A percentile compares a stretch with the other conserved stretches of the same genome.
phyloP scores from a whole-genome alignment of 2,329 filamentous ascomycete genomes.

The Colletotrichum falcatum region DNA sequence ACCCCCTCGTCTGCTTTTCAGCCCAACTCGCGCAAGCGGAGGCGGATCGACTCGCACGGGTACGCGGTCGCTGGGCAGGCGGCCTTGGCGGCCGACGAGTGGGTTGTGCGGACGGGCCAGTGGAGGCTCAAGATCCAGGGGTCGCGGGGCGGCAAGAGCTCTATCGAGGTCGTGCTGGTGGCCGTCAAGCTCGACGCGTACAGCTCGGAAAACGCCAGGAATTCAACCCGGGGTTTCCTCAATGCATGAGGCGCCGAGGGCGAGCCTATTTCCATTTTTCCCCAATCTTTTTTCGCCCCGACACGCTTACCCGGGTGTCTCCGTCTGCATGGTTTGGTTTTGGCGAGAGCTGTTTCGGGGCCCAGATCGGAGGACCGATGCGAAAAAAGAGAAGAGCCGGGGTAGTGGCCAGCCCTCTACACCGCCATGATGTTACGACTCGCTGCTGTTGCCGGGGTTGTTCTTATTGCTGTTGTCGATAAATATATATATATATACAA shows the following conservation, averaged over 20 bases:
- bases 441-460: slow-evolving; percentile 8
- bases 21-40: slow-evolving; percentile 59
- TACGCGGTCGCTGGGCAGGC: slow-evolving; percentile 39
- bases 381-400: neutral
- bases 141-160: slow-evolving; percentile 60
- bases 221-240: slow-evolving; percentile 74
- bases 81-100: slow-evolving; percentile 56
- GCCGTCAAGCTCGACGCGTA: slow-evolving; percentile 82
- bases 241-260: slow-evolving; percentile 28
- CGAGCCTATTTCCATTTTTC: neutral
- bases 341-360: neutral
- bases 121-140: slow-evolving; percentile 77
- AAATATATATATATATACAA: too few species aligned
- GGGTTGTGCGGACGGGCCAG: slow-evolving; percentile 76
- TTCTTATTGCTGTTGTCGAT: slow-evolving; percentile 18
- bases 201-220: slow-evolving; percentile 74
- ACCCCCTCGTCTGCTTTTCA: slow-evolving; percentile 45
- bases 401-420: neutral
- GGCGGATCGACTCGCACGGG: slow-evolving; percentile 53
- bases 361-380: neutral
- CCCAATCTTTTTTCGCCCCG: too few species aligned
- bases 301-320: neutral
- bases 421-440: slow-evolving; percentile 32
- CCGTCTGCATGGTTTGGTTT: neutral
- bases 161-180: slow-evolving; percentile 77